Base-by-base conservation (phyloP, 2,329 filamentous ascomycete species). In the Alternaria brassicae region DNA sequence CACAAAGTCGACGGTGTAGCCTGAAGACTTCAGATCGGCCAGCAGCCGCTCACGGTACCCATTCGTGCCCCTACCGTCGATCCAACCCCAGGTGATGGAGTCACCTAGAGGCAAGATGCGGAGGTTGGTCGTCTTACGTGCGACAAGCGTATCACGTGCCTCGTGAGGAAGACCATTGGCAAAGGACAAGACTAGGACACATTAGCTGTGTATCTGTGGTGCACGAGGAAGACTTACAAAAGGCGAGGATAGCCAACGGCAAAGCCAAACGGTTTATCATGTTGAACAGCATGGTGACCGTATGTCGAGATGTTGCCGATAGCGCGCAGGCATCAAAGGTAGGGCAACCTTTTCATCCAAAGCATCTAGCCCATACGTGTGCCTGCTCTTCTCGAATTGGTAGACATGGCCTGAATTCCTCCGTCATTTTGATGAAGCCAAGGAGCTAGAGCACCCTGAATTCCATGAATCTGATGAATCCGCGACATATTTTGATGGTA, bases 11-110 rank as follows among this genome's bases (percentile, higher is more conserved):
- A 74, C 61, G 6, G 65, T 68, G 54, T 44, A 50, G 13, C 65
- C 61, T 2, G 63, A 67, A 4, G 60, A 57, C 25, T 66, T 56
- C 13, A 79, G 69, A 4, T 63, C 25, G n/a, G 61, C 44, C 23
- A 66, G 57, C 4, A 80, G 69, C 10, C 65, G 53, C 10, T 66
- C 56, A 23, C 79, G 76, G 61, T 81, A 82, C 1, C 72, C 73
- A 48, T 62, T 58, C 2, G 53, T 40, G 4, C 53, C 41, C 69
- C 69, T 7, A 30, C 64, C 42, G 49, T 61, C 42, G 56, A 60
- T 47, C 19, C 65, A 78, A 2, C 80, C 79, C 44, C 50, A 70
- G n/a, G 69, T 70, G 23, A 72, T 69, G 34, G 63, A 65, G 57
- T 70, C 67, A 23, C 67, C 67, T 17, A 70, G 59, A 6, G 62